A percentile compares a stretch with the other conserved stretches of the same genome.
Evolutionary conservation across 805 yeast genomes (phyloP).

Genomic region (Clavispora fructus): DNA sequence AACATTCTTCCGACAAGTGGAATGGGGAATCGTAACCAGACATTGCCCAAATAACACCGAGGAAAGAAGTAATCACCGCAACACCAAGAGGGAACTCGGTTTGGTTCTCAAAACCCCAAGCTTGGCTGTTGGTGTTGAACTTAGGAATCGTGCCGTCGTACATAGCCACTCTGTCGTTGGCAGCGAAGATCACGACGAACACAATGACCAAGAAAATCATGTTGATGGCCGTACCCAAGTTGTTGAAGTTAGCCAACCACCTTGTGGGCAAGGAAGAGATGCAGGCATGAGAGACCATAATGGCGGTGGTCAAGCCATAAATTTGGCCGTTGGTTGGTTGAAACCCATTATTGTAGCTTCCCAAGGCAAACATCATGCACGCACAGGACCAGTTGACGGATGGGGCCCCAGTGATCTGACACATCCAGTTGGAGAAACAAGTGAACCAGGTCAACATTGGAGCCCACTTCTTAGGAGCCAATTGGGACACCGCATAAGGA

Average conservation of each 20-base stretch:
- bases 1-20: slow-evolving; percentile 69
- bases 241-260: slow-evolving; percentile 48
- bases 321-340: slow-evolving; percentile 44
- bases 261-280: slow-evolving; percentile 52
- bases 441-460: slow-evolving; percentile 57
- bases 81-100: slow-evolving; percentile 65
- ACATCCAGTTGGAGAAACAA: slow-evolving; percentile 62
- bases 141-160: slow-evolving; percentile 34
- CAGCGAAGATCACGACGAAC: slow-evolving; percentile 50
- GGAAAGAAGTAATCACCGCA: slow-evolving; percentile 50
- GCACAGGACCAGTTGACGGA: slow-evolving; percentile 57
- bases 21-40: slow-evolving; percentile 73
- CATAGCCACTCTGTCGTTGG: slow-evolving; percentile 38
- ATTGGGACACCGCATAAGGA: slow-evolving; percentile 61
- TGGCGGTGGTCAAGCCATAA: slow-evolving; percentile 48
- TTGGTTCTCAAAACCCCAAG: slow-evolving; percentile 53
- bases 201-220: slow-evolving; percentile 46
- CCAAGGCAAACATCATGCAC: slow-evolving; percentile 49
- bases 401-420: slow-evolving; percentile 59
- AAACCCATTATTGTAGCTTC: slow-evolving; percentile 33
- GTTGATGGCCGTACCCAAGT: slow-evolving; percentile 46
- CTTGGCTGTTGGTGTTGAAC: slow-evolving; percentile 43
- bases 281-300: slow-evolving; percentile 42
- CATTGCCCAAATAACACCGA: slow-evolving; percentile 69
- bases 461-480: slow-evolving; percentile 51